These are phyloP conservation scores for Solanum chmielewskii DNA, from an alignment of 257 asterid genomes.

Conservation along the genomic window DNA sequence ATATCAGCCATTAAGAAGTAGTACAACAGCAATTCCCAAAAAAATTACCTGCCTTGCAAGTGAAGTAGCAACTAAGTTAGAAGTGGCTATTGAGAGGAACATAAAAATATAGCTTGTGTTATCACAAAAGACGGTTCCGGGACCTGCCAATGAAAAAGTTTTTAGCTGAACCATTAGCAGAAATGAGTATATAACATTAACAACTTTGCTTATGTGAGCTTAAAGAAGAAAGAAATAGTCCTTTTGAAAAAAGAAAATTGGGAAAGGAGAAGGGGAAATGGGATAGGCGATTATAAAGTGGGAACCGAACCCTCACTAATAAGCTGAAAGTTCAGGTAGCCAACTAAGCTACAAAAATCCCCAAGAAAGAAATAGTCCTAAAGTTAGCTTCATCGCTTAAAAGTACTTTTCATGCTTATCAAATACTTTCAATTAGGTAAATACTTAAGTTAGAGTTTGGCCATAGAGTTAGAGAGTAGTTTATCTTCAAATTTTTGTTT, in stretches of 20 bases:
- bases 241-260: too few relatives aligned
- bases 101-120: constrained; percentile 73
- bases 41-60: constrained; percentile 66
- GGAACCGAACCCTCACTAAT: not conserved
- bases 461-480: not conserved
- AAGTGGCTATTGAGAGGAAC: constrained; percentile 95
- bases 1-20: not conserved
- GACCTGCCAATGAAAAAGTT: constrained; percentile 46
- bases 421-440: not conserved
- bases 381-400: not conserved
- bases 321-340: not conserved
- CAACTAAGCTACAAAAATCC: too few relatives aligned
- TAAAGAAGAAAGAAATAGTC: not conserved
- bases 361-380: not conserved
- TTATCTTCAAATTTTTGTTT: too few relatives aligned
- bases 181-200: not conserved
- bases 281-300: not conserved
- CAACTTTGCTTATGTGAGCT: not conserved
- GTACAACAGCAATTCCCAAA: not conserved
- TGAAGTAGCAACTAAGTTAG: constrained; percentile 88
- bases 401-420: not conserved
- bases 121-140: constrained; percentile 85
- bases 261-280: not conserved
- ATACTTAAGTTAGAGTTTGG: not conserved
- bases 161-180: not conserved